Evolutionary conservation across 768 basidiomycete genomes (phyloP), one percentile per base, ranked within the genome.

Genomic region (Auricularia sp.): DNA sequence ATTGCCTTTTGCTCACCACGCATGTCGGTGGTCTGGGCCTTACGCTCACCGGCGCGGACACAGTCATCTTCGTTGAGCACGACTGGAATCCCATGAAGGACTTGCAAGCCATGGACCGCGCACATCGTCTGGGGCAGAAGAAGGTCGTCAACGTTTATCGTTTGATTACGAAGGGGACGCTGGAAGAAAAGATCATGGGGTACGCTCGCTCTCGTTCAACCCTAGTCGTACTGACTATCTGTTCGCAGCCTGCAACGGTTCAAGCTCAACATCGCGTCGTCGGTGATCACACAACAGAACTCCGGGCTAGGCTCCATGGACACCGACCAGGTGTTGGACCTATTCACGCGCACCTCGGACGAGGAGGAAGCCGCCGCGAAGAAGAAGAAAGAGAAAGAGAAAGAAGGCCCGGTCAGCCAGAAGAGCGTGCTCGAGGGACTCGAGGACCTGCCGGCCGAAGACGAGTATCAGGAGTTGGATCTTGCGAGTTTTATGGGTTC

Each of bases 11-110:
- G 10, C 81, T 99, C 64, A 99, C 97, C 1, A 99, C 97, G 0
- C 93, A 95, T 69, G 96, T 99, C 56, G 97, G 97, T 64, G 97
- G 97, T 2, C 78, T 99, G 34, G 97, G 97, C 6, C 77, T 99
- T 72, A 99, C 96, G 21, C 77, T 99, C 67, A 99, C 97, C 0
- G 96, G 97, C 23, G 97, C 97, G 6, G 97, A 99, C 73, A 99
- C 97, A 0, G 97, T 99, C 65, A 97, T 99, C 67, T 99, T 99
- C 70, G 93, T 99, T 62, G 97, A 99, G 73, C 97, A 99, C 70
- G 97, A 99, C 74, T 99, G 97, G 97, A 99, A 99, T 74, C 97
- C 97, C 6, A 97, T 96, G 94, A 98, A 98, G 74, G 97, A 99
- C 78, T 77, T 98, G 5, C 97, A 99, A 72, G 97, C 97, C 7